Evolutionary conservation across 23 red algal genomes (phyloP), one percentile per base, ranked within the genome.

Genomic region (Chondrus crispus): DNA sequence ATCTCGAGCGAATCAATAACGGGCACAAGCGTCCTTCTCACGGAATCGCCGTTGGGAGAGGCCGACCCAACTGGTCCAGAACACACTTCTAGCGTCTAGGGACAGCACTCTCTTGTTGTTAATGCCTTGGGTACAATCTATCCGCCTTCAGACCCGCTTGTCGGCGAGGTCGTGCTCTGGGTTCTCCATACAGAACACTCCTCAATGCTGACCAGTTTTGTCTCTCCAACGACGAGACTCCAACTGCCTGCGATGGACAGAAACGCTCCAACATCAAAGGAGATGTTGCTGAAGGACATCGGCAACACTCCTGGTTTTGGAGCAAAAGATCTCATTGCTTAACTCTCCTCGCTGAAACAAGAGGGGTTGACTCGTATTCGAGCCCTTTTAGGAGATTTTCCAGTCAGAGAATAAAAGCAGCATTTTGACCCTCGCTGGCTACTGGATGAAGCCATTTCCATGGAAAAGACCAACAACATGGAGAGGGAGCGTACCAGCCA

Each of bases 271-370:
- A n/a, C n/a, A n/a, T n/a, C n/a, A n/a, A n/a, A n/a, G n/a, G n/a
- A n/a, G n/a, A n/a, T n/a, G n/a, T n/a, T n/a, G n/a, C n/a, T n/a
- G n/a, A n/a, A n/a, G n/a, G n/a, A n/a, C n/a, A n/a, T n/a, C n/a
- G n/a, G n/a, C n/a, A n/a, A n/a, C n/a, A n/a, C n/a, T n/a, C n/a
- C n/a, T n/a, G n/a, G n/a, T n/a, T n/a, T n/a, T n/a, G n/a, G n/a
- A n/a, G n/a, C n/a, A n/a, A n/a, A n/a, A n/a, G n/a, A n/a, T n/a
- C n/a, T n/a, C n/a, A n/a, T n/a, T n/a, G n/a, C n/a, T n/a, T n/a
- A n/a, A n/a, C n/a, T n/a, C n/a, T n/a, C n/a, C n/a, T 82, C 77
- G 26, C n/a, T 5, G n/a, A 47, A 82, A 82, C 77, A 82, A 38
- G 51, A 53, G 32, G 28, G 50, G 26, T 24, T 82, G 35, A 20